Base-by-base conservation (phyloP, 176 grass and related monocot genomes). In the Eremochloa ophiuroides region DNA sequence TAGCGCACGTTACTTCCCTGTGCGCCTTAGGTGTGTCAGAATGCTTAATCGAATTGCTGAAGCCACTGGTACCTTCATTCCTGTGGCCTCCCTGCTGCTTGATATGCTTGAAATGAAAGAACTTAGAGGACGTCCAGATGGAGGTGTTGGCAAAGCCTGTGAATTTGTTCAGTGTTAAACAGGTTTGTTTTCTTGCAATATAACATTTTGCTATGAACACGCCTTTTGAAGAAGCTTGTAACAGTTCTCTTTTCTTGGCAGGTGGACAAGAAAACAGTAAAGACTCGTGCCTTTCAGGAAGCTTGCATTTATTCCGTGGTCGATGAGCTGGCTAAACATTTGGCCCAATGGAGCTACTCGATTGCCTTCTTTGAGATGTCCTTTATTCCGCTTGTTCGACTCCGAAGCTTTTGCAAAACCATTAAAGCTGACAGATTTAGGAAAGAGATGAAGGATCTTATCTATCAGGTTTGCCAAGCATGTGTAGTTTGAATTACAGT, bases 71-170 rank as follows among this genome's bases (percentile, higher is more conserved):
- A 85, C 83, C 44, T 94, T 89, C 75, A 85, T 94, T 85, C 94
- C 94, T 2, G 92, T 97, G 73, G 83, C 94, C 2, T 90, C 89
- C 42, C 85, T 97, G 69, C 74, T 97, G 53, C 85, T 97, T 80
- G 88, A 94, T 73, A 94, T 94, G 94, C 43, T 97, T 71, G 92
- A 97, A 84, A 97, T 94, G 92, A 97, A 97, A 90, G 94, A 97
- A 72, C 83, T 97, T 53, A 94, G 86, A 82, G 86, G 59, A 5
- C 72, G 77, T 64, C 89, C 94, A 66, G 87, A 82, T 69, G 89
- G n/a, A n/a, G n/a, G 91, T 84, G 87, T 97, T 58, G 92, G 94
- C 69, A 97, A 94, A 92, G 92, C 92, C 29, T n/a, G 77, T 97
- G 55, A 94, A 97, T 91, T n/a, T 97, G 28, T 87, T 94, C 51